Evolutionary conservation across 2,329 filamentous ascomycete genomes (phyloP).

Genomic region (Aplosporella prunicola): DNA sequence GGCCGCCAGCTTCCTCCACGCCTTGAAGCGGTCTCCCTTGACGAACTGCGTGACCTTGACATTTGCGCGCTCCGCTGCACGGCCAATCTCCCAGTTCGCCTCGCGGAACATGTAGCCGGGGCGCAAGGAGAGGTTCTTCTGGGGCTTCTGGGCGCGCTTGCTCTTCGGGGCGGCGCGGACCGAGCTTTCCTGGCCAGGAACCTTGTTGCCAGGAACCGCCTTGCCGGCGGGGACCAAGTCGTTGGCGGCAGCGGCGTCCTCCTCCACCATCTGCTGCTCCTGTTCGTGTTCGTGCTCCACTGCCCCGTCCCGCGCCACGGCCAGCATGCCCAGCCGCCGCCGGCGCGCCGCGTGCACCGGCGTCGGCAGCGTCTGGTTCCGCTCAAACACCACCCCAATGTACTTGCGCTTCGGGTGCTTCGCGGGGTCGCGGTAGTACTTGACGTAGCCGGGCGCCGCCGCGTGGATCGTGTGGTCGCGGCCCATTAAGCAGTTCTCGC

Average conservation of each 20-base stretch:
- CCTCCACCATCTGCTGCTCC: slow-evolving; percentile 5
- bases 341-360: slow-evolving; percentile 63
- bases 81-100: slow-evolving; percentile 59
- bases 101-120: slow-evolving; percentile 56
- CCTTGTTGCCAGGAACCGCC: slow-evolving; percentile 15
- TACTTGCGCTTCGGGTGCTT: slow-evolving; percentile 81
- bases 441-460: slow-evolving; percentile 77
- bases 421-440: slow-evolving; percentile 86
- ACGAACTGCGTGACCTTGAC: slow-evolving; percentile 48
- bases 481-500: slow-evolving; percentile 91
- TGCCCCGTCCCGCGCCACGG: slow-evolving; percentile 27
- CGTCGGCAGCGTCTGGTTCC: slow-evolving; percentile 69
- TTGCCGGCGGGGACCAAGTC: slow-evolving; percentile 12
- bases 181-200: slow-evolving; percentile 14
- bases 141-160: slow-evolving; percentile 19
- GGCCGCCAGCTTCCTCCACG: slow-evolving; percentile 52
- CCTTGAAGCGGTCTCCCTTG: slow-evolving; percentile 51
- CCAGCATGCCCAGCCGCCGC: slow-evolving; percentile 66
- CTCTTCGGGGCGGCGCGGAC: slow-evolving; percentile 18
- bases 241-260: not conserved
- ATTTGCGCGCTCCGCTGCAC: slow-evolving; percentile 50
- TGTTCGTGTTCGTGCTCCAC: slow-evolving; percentile 15
- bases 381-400: slow-evolving; percentile 86
- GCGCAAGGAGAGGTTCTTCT: slow-evolving; percentile 31
- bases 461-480: slow-evolving; percentile 95